Conservation (phyloP, 2,329 filamentous ascomycete species). For the Pseudomassariella vexata region DNA sequence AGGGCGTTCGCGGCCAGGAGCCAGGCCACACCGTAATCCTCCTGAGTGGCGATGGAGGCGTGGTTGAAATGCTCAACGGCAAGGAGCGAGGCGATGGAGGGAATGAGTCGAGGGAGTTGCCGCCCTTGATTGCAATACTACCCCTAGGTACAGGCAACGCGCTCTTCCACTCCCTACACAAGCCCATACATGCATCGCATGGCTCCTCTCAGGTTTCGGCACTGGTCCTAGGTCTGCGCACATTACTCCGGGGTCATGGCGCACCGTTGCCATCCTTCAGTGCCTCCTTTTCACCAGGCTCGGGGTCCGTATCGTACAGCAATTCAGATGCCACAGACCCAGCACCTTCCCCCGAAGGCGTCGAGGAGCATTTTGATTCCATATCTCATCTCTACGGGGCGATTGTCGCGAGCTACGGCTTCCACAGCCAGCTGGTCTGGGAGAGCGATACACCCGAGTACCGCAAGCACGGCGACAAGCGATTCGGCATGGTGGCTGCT, state of each 20-base stretch:
- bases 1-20: slow-evolving; percentile 6
- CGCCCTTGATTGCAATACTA: slow-evolving; percentile 45
- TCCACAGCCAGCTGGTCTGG: slow-evolving; percentile 83
- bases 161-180: slow-evolving; percentile 57
- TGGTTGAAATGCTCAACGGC: slow-evolving; percentile 76
- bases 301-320: slow-evolving; percentile 38
- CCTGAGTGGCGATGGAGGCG: slow-evolving; percentile 81
- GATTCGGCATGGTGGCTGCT: slow-evolving; percentile 80
- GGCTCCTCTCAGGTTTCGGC: slow-evolving; percentile 27
- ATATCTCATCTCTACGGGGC: slow-evolving; percentile 57
- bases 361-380: slow-evolving; percentile 22
- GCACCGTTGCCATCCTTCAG: slow-evolving; percentile 56
- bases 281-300: slow-evolving; percentile 54
- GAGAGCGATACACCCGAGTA: slow-evolving; percentile 84
- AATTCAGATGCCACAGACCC: no score
- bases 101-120: slow-evolving; percentile 1
- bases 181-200: slow-evolving; percentile 42
- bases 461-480: slow-evolving; percentile 66
- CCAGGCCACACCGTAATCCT: slow-evolving; percentile 60
- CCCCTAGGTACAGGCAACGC: slow-evolving; percentile 63
- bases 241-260: slow-evolving; percentile 52
- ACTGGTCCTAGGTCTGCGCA: slow-evolving; percentile 45
- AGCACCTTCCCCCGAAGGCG: slow-evolving; percentile 4
- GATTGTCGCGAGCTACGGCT: slow-evolving; percentile 83
- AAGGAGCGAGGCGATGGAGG: slow-evolving; percentile 16